These are phyloP conservation scores for Phytophthora crassamura DNA, from an alignment of 352 stramenopile genomes.

Conservation along the genomic window DNA sequence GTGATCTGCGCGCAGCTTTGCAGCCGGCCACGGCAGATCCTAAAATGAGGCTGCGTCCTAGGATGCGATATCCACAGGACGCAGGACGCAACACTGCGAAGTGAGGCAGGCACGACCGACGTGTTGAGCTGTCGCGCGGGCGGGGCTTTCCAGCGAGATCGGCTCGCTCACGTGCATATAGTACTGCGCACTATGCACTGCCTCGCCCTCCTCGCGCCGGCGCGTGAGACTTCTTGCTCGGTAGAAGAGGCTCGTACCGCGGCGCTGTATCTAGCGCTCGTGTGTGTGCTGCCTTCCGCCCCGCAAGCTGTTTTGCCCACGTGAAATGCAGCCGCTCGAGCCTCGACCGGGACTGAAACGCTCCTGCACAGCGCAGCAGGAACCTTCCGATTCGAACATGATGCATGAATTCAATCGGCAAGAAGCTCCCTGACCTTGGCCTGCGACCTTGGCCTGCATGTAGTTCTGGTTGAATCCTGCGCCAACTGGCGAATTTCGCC, in stretches of 20 bases:
- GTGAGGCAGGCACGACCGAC: conserved; percentile 32
- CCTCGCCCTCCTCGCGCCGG: not conserved
- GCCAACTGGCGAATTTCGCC: conserved; percentile 40
- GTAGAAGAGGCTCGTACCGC: conserved; percentile 31
- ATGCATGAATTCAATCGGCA: conserved; percentile 27
- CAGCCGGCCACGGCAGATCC: not conserved
- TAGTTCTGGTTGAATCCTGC: too few relatives aligned
- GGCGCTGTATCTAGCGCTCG: conserved; percentile 31
- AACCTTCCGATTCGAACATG: conserved; percentile 20
- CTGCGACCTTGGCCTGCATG: too few relatives aligned
- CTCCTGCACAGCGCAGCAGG: too few relatives aligned
- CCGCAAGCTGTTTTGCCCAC: conserved; percentile 40
- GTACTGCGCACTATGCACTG: too few relatives aligned
- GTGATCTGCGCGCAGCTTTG: conserved; percentile 21
- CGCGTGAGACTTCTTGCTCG: conserved; percentile 27
- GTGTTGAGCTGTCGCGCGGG: conserved; percentile 41
- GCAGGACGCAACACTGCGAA: conserved; percentile 21
- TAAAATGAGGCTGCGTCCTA: too few relatives aligned
- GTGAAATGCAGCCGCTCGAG: too few relatives aligned
- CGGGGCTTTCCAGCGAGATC: conserved; percentile 37
- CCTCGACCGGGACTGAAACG: too few relatives aligned
- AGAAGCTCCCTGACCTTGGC: not conserved
- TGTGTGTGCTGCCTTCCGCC: conserved; percentile 16
- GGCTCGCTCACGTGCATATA: conserved; percentile 20
- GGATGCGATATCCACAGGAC: too few relatives aligned